phyloP scores from a whole-genome alignment of 2,329 filamentous ascomycete species.

The Colletotrichum sojae region DNA sequence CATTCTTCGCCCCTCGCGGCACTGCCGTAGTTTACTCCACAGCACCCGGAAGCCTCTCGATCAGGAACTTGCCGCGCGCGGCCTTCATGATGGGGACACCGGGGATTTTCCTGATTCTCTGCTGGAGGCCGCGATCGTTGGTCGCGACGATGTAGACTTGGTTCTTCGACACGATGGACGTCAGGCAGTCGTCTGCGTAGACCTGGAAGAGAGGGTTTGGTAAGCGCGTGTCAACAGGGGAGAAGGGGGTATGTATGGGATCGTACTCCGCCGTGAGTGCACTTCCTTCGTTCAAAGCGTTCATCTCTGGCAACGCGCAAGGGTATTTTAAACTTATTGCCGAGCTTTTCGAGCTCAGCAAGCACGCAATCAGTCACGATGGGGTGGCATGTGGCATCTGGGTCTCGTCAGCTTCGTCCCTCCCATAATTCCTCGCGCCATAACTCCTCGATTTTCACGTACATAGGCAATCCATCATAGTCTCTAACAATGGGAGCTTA shows the following conservation, averaged over 20 bases:
- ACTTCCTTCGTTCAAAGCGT: constrained; percentile 61
- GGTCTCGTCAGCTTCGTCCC: too few relatives aligned
- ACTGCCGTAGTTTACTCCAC: constrained; percentile 65
- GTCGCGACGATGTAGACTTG: constrained; percentile 81
- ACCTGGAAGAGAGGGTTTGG: constrained; percentile 51
- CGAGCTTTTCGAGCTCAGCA: too few relatives aligned
- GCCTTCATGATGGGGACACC: constrained; percentile 76
- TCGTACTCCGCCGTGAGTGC: constrained; percentile 84
- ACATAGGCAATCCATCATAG: constrained; percentile 92
- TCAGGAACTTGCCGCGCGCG: constrained; percentile 91
- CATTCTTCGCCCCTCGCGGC: not conserved
- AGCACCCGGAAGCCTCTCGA: constrained; percentile 90
- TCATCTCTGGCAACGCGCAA: constrained; percentile 69
- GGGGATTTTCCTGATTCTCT: constrained; percentile 79
- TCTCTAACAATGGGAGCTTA: constrained; percentile 89
- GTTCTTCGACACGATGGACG: constrained; percentile 77
- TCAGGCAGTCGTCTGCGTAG: constrained; percentile 88
- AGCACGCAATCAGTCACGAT: constrained; percentile 79
- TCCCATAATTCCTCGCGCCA: too few relatives aligned
- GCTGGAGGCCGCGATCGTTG: constrained; percentile 84
- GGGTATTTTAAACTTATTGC: too few relatives aligned
- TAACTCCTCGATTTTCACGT: too few relatives aligned
- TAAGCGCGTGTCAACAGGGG: not conserved
- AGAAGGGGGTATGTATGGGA: not conserved
- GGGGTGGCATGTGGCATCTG: constrained; percentile 85